A percentile compares a stretch with the other conserved stretches of the same genome.
Conservation (phyloP, 2,329 filamentous ascomycete species). For the Microsporum audouinii region DNA sequence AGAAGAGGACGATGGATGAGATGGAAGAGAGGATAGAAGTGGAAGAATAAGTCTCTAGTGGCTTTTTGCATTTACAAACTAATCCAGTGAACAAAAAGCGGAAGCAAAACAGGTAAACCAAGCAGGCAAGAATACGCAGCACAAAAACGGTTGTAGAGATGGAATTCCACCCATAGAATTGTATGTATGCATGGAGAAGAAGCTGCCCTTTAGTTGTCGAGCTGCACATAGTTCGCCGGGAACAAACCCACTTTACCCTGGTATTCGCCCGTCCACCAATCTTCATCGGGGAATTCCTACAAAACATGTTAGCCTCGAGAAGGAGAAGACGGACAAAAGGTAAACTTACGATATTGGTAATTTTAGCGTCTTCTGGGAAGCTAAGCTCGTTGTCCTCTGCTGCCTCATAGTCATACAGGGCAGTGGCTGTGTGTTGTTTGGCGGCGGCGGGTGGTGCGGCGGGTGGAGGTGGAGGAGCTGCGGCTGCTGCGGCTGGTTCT, state of each 20-base stretch:
- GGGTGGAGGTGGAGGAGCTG: constrained; percentile 26
- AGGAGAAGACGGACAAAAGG: neutral
- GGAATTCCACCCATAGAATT: neutral
- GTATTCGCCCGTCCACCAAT: constrained; percentile 95
- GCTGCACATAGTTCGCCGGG: constrained; percentile 42
- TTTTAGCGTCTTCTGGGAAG: constrained; percentile 79
- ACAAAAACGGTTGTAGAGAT: neutral
- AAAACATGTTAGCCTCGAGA: constrained; percentile 15
- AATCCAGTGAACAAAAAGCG: neutral
- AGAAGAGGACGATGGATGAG: no score
- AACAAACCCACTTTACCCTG: constrained; percentile 73
- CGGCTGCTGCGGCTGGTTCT: constrained; percentile 14
- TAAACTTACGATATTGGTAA: constrained; percentile 60
- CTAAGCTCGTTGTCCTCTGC: constrained; percentile 80
- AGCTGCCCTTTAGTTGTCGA: constrained; percentile 24
- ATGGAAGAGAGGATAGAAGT: neutral
- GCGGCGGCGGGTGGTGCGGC: constrained; percentile 36
- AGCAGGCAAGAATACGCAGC: neutral
- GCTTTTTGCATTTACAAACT: constrained; percentile 4
- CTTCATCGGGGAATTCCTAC: constrained; percentile 90
- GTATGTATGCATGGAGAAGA: neutral
- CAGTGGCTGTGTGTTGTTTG: constrained; percentile 52
- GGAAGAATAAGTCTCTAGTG: neutral
- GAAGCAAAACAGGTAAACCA: neutral
- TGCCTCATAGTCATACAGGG: constrained; percentile 91